Base-by-base conservation (phyloP, 768 basidiomycete genomes). In the Tricholoma saponaceum region DNA sequence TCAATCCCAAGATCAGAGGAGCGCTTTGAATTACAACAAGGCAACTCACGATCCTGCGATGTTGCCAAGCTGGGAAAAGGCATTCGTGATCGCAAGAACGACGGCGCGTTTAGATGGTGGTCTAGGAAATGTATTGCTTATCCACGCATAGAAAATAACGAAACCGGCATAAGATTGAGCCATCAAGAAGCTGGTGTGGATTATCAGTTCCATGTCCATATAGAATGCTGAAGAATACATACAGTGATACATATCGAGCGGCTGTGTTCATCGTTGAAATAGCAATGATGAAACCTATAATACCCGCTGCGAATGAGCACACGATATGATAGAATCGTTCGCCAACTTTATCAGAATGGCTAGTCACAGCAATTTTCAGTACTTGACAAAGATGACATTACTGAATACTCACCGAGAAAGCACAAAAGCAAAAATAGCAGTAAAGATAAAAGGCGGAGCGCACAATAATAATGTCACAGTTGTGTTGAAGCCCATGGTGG, bases 51-150 rank as follows among this genome's bases (percentile, higher is more conserved):
- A 86, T 60, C 93, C 93, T 43, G 85, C 74, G 41, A 96, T 79
- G 72, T 95, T 95, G 0, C 94, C 94, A 3, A 91, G 77, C 65
- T 91, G 86, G 8, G 87, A 87, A 66, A 92, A 83, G 41, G 86
- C 83, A 69, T 95, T 93, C 64, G 94, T 83, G 59, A 90, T 72
- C 1, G 92, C 93, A 50, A 96, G 77, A 12, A 87, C 87, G n/a
- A 94, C 87, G 2, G 93, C 89, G 4, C 93, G 85, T 71, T 95
- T 95, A n/a, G 87, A 84, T 4, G 91, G 80, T 23, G 93, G 86
- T n/a, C 83, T 68, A 5, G 76, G 67, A 16, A 82, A 74, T n/a
- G 79, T 75, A 26, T 76, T 75, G 57, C 78, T 79, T 9, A 76
- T 74, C 81, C 81, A 83, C 0, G 80, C 77, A 46, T 80, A 66